Percentiles rank a stretch among this genome's conserved stretches.
These are phyloP conservation scores for Aureobasidium sp. DNA, from an alignment of 2,329 filamentous ascomycete genomes.

Conservation along the genomic window DNA sequence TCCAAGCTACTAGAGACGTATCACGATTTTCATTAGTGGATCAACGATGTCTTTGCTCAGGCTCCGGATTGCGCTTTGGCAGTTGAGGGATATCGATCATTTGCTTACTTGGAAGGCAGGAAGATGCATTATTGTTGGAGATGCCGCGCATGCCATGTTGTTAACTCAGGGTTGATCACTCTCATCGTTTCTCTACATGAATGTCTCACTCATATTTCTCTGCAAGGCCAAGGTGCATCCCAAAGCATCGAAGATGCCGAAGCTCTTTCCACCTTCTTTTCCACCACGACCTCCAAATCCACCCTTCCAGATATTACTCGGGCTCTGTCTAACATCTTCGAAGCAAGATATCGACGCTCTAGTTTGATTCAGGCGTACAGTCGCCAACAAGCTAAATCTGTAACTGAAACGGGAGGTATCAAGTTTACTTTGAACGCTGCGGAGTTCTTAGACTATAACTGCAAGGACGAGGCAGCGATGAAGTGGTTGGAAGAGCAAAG, in stretches of 20 bases:
- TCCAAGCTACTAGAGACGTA: too few species aligned
- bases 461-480: slow-evolving; percentile 27
- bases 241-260: slow-evolving; percentile 36
- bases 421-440: slow-evolving; percentile 29
- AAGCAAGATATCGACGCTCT: slow-evolving; percentile 29
- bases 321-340: slow-evolving; percentile 19
- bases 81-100: slow-evolving; percentile 36
- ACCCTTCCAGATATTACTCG: slow-evolving; percentile 18
- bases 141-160: slow-evolving; percentile 25
- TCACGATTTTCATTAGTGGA: slow-evolving; percentile 22
- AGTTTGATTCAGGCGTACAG: slow-evolving; percentile 35
- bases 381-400: slow-evolving; percentile 33
- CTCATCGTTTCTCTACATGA: too few species aligned
- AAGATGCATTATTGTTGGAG: slow-evolving; percentile 22
- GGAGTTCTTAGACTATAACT: slow-evolving; percentile 37
- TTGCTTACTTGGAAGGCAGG: slow-evolving; percentile 27
- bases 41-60: slow-evolving; percentile 24
- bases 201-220: slow-evolving; percentile 24
- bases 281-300: slow-evolving; percentile 14
- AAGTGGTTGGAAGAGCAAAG: slow-evolving; percentile 22
- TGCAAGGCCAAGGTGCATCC: slow-evolving; percentile 33
- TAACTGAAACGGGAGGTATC: slow-evolving; percentile 25
- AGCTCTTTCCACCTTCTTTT: slow-evolving; percentile 23
- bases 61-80: slow-evolving; percentile 33
- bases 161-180: neutral